Evolutionary conservation across 129 eudicot species (phyloP).

Genomic region (Lactuca sativa): DNA sequence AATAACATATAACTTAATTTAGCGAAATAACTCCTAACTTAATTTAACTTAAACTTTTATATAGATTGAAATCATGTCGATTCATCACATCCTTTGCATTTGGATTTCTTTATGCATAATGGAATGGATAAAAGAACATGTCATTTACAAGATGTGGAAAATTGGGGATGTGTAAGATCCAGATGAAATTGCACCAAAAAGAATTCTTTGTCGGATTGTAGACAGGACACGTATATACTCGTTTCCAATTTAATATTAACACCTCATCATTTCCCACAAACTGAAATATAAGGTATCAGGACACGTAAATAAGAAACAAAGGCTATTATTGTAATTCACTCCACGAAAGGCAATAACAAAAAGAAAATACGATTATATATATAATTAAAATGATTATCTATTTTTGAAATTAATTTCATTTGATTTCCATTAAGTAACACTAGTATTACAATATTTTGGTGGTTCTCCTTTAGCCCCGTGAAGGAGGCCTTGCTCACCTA

Average conservation of each 20-base stretch:
- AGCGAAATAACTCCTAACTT: no score
- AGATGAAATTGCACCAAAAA: conserved; percentile 28
- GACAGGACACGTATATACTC: conserved; percentile 26
- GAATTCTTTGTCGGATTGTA: conserved; percentile 6
- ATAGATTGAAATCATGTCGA: background rate
- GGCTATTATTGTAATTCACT: background rate
- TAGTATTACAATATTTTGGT: no score
- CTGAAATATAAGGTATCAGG: conserved; percentile 11
- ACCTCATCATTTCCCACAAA: conserved; percentile 15
- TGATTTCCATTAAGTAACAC: no score
- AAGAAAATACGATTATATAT: no score
- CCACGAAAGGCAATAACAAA: background rate
- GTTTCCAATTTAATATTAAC: conserved; percentile 17
- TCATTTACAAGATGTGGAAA: conserved; percentile 24
- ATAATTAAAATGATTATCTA: no score
- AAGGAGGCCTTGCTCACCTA: no score
- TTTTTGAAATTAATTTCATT: no score
- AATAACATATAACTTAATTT: no score
- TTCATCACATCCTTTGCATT: background rate
- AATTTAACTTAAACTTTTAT: no score
- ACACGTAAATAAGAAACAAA: conserved; percentile 22
- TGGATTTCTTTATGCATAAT: background rate
- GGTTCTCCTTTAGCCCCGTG: no score
- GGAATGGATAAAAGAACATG: background rate
- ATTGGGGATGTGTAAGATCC: conserved; percentile 29